Conservation (phyloP, 352 stramenopile species). For the Peronospora tabacina region DNA sequence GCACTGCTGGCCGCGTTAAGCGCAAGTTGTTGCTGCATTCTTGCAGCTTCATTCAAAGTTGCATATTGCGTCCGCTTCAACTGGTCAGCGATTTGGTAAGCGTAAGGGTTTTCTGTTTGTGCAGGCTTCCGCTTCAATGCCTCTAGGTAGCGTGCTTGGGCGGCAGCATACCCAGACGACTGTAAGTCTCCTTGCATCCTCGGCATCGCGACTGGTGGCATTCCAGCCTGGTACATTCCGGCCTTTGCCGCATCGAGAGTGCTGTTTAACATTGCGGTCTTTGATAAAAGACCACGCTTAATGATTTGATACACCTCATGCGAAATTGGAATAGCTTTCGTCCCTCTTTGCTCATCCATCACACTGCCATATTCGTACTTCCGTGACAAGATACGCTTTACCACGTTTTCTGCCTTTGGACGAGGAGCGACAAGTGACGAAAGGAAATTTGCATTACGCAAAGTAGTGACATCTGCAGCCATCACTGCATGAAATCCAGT, state of each 20-base stretch:
- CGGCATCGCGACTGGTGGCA: slow-evolving; percentile 13
- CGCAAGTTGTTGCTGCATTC: slow-evolving; percentile 22
- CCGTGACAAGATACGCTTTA: slow-evolving; percentile 35
- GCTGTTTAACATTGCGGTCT: slow-evolving; percentile 18
- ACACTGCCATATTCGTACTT: slow-evolving; percentile 48
- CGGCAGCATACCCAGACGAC: slow-evolving; percentile 17
- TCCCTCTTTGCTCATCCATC: slow-evolving; percentile 25
- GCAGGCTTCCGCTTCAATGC: slow-evolving; percentile 31
- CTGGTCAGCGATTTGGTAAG: slow-evolving; percentile 24
- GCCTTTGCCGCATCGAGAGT: slow-evolving; percentile 12
- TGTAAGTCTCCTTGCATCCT: slow-evolving; percentile 26
- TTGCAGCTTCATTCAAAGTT: slow-evolving; percentile 6
- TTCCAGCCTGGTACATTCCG: slow-evolving; percentile 17
- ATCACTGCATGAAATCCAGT: slow-evolving; percentile 31
- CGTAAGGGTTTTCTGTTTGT: slow-evolving; percentile 21
- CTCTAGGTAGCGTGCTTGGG: slow-evolving; percentile 28
- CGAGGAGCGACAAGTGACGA: slow-evolving; percentile 25
- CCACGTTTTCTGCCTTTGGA: slow-evolving; percentile 37
- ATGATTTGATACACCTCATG: slow-evolving; percentile 38
- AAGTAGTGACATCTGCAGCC: slow-evolving; percentile 16
- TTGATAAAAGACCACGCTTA: slow-evolving; percentile 23
- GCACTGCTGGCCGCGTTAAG: slow-evolving; percentile 9
- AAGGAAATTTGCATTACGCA: slow-evolving; percentile 33
- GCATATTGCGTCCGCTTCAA: slow-evolving; percentile 29
- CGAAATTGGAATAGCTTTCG: slow-evolving; percentile 35